These are phyloP conservation scores for Phellinidium pouzarii DNA, from an alignment of 1,284 basidiomycete species.

Conservation along the genomic window DNA sequence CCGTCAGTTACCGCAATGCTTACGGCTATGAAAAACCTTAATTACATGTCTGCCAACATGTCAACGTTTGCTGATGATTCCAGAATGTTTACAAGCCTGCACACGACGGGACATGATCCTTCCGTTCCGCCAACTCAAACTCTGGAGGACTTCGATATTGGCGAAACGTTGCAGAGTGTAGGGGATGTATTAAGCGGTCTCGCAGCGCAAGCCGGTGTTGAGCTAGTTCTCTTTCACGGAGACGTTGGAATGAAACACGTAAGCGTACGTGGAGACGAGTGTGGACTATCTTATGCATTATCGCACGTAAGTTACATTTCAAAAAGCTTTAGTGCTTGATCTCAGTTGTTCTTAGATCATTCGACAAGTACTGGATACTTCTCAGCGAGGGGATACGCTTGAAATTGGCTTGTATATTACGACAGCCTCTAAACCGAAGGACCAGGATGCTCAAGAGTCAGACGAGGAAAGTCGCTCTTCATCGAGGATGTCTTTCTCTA, in stretches of 20 bases:
- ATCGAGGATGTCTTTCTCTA: slow-evolving; percentile 24
- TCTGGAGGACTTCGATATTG: slow-evolving; percentile 54
- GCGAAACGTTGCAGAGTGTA: slow-evolving; percentile 65
- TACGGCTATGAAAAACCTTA: slow-evolving; percentile 84
- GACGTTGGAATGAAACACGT: slow-evolving; percentile 82
- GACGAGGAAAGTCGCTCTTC: slow-evolving; percentile 21
- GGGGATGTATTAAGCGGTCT: slow-evolving; percentile 82
- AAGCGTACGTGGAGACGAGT: slow-evolving; percentile 78
- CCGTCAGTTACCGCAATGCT: slow-evolving; percentile 83
- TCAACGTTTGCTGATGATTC: slow-evolving; percentile 33
- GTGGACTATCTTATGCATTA: slow-evolving; percentile 72
- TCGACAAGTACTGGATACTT: slow-evolving; percentile 72
- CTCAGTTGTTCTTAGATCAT: slow-evolving; percentile 51
- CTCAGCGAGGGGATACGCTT: slow-evolving; percentile 72
- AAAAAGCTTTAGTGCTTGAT: slow-evolving; percentile 14
- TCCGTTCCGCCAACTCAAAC: slow-evolving; percentile 3
- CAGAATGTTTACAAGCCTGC: slow-evolving; percentile 1
- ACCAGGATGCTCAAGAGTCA: slow-evolving; percentile 16
- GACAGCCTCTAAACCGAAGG: slow-evolving; percentile 22
- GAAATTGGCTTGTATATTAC: slow-evolving; percentile 80
- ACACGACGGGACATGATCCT: neutral
- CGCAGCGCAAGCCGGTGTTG: slow-evolving; percentile 77
- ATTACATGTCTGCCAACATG: slow-evolving; percentile 84
- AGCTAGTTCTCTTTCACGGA: slow-evolving; percentile 83
- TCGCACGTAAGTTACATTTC: slow-evolving; percentile 64